phyloP scores from a whole-genome alignment of 805 yeast genomes.

The Nakazawaea wyomingensis region DNA sequence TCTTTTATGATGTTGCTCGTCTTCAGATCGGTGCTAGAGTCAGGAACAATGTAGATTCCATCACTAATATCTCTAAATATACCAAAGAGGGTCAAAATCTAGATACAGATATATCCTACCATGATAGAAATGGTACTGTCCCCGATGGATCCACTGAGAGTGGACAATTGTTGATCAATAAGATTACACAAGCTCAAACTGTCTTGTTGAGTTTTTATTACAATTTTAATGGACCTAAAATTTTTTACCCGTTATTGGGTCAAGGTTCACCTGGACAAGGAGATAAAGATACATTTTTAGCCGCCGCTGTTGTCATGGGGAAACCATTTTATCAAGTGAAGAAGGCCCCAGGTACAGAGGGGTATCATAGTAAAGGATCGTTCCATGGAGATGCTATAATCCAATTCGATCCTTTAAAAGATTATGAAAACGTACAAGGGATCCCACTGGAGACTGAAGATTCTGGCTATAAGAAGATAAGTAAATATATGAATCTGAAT shows the following conservation, averaged over 20 bases:
- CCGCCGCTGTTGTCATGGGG: constrained; percentile 42
- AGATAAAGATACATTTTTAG: constrained; percentile 54
- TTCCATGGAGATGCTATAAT: constrained; percentile 55
- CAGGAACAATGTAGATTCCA: constrained; percentile 25
- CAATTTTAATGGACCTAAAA: constrained; percentile 45
- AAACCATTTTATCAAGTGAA: constrained; percentile 46
- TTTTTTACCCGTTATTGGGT: constrained; percentile 41
- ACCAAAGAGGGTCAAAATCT: background rate
- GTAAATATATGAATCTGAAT: constrained; percentile 16
- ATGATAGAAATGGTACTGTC: constrained; percentile 46
- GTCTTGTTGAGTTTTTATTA: constrained; percentile 46
- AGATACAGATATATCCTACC: constrained; percentile 31
- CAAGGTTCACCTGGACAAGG: constrained; percentile 51
- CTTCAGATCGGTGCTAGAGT: constrained; percentile 28
- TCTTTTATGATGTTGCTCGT: constrained; percentile 40
- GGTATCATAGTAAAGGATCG: constrained; percentile 27
- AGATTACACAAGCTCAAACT: constrained; percentile 41
- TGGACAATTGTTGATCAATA: constrained; percentile 50
- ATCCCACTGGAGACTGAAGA: constrained; percentile 16
- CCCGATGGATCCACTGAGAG: constrained; percentile 54
- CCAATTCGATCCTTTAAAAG: constrained; percentile 46
- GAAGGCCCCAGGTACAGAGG: constrained; percentile 43
- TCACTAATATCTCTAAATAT: constrained; percentile 14
- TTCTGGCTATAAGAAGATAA: constrained; percentile 21
- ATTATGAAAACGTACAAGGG: constrained; percentile 21